Conservation (phyloP, 495 filamentous ascomycete genomes). For the Hypomontagnella monticulosa region DNA sequence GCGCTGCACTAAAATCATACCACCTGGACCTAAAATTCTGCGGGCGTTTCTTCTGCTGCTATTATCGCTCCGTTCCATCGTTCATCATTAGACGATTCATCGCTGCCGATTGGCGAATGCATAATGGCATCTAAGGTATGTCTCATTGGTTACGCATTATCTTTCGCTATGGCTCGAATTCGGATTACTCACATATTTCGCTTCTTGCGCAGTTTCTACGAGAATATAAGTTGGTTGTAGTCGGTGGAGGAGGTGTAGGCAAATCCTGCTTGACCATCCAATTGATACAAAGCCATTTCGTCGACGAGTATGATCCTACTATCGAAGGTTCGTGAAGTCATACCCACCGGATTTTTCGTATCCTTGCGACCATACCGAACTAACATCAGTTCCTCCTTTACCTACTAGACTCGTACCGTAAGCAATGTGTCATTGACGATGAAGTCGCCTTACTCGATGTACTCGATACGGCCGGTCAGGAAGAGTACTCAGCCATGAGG, state of each 20-base stretch:
- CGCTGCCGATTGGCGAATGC: slow-evolving; percentile 34
- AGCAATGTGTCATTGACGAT: slow-evolving; percentile 98
- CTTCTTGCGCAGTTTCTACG: slow-evolving; percentile 78
- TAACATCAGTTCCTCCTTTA: slow-evolving; percentile 11
- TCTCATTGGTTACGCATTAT: slow-evolving; percentile 2
- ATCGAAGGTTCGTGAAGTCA: slow-evolving; percentile 82
- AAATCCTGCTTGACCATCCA: slow-evolving; percentile 99
- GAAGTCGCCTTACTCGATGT: slow-evolving; percentile 97
- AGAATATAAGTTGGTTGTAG: slow-evolving; percentile 99
- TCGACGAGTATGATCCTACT: slow-evolving; percentile 99
- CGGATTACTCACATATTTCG: slow-evolving; percentile 3
- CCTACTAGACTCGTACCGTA: slow-evolving; percentile 92
- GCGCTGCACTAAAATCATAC: slow-evolving; percentile 17
- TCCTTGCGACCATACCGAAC: neutral
- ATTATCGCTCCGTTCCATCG: neutral
- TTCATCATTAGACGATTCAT: slow-evolving; percentile 10
- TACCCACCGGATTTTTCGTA: neutral
- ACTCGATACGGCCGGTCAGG: slow-evolving; percentile 96
- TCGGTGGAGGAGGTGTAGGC: slow-evolving; percentile 97
- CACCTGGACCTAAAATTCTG: slow-evolving; percentile 18
- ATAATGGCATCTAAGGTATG: slow-evolving; percentile 61
- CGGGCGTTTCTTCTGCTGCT: neutral
- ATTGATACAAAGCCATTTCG: slow-evolving; percentile 98
- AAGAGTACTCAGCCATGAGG: slow-evolving; percentile 99
- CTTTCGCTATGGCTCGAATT: neutral